Percentiles rank a stretch among this genome's conserved stretches.
Evolutionary conservation across 768 basidiomycete genomes (phyloP).

Genomic region (Ramaria rubella): DNA sequence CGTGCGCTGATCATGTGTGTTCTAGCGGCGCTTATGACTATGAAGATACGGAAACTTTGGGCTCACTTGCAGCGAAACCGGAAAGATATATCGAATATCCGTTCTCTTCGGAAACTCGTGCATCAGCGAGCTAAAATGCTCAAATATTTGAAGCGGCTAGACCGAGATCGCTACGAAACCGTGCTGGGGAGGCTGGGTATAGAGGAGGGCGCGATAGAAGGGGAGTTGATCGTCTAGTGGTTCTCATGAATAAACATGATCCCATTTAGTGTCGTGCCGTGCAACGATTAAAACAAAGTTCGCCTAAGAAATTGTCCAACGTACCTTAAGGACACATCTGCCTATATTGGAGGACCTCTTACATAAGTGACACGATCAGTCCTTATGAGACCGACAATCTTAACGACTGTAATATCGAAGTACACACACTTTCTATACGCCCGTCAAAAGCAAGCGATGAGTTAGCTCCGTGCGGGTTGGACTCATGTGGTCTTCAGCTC

Average conservation of each 20-base stretch:
- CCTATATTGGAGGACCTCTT: no score
- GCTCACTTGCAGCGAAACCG: constrained; percentile 60
- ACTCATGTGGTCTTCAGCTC: no score
- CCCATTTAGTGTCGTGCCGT: no score
- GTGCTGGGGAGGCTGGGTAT: constrained; percentile 69
- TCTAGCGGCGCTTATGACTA: constrained; percentile 79
- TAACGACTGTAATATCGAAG: no score
- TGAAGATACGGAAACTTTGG: constrained; percentile 79
- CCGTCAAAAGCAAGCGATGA: no score
- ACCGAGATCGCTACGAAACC: constrained; percentile 66
- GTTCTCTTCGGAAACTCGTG: constrained; percentile 68
- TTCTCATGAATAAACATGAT: neutral
- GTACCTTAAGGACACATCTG: no score
- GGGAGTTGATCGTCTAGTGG: constrained; percentile 73
- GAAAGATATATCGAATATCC: constrained; percentile 71
- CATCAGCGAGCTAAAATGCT: constrained; percentile 81
- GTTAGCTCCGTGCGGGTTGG: no score
- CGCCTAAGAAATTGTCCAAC: no score
- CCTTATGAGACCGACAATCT: no score
- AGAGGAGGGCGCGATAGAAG: constrained; percentile 77
- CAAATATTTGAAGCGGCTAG: constrained; percentile 61
- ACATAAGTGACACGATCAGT: no score
- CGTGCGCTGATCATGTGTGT: neutral
- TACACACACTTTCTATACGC: no score
- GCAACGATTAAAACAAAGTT: no score